Base-by-base conservation (phyloP, 306 rosid species). In the Adenanthera pavonina region DNA sequence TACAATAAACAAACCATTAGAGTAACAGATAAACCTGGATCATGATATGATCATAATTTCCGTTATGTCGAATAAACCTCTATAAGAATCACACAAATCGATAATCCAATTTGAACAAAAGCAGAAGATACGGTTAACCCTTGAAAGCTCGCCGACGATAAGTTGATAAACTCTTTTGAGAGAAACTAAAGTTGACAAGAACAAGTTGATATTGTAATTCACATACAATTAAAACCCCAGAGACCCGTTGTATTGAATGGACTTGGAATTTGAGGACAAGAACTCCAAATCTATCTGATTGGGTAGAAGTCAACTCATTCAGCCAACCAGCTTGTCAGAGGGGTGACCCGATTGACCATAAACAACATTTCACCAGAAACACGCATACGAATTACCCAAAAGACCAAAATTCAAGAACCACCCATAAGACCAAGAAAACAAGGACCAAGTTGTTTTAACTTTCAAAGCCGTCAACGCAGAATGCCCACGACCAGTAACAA, bases 271-370 rank as follows among this genome's bases (percentile, higher is more conserved):
- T 49, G 60, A 68, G 78, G 78, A 74, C 62, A 67, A 57, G 66
- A 82, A 59, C 72, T 61, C 78, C 75, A 47, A 84, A 84, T 81
- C 78, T 88, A 71, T 84, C 80, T 30, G 76, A 86, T 72, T 49
- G 16, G 57, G 81, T 84, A 73, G 81, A 89, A 94, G 98, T 90
- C 97, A 94, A 94, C 94, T 79, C 86, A 83, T 81, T 81, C 85
- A 91, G 90, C 90, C 96, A 85, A 92, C 97, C 97, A 91, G 88
- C 97, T 84, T 89, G 85, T 67, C 72, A 81, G 76, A 89, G 78
- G 52, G 81, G 71, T 16, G 74, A 78, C 85, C 87, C 88, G 84
- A 86, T 78, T 82, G 75, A 85, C 89, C 81, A 82, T 80, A 80
- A 33, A 78, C 66, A 76, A 78, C 86, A 82, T 47, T 80, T 78